phyloP scores from a whole-genome alignment of 108 stramenopile genomes.

The Chaetoceros tenuissimus region DNA sequence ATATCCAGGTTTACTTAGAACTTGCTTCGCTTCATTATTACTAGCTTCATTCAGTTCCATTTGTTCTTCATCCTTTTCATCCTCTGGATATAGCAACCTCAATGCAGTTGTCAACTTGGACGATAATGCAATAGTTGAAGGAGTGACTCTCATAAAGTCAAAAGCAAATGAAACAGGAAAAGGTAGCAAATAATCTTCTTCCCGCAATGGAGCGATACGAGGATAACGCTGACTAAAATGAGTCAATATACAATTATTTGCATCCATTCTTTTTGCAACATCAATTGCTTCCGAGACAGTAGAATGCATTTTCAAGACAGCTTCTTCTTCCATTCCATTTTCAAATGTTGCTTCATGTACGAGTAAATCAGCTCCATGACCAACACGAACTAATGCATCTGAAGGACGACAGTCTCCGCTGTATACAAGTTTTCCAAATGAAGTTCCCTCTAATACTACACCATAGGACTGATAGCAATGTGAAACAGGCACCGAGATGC shows the following conservation, averaged over 20 bases:
- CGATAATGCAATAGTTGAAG: conserved; percentile 28
- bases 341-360: conserved; percentile 99
- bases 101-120: conserved; percentile 57
- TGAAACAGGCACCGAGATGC: conserved; percentile 66
- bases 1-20: neutral
- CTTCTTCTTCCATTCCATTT: conserved; percentile 86
- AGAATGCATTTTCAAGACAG: conserved; percentile 80
- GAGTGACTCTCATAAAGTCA: conserved; percentile 67
- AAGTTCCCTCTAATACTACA: conserved; percentile 59
- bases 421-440: conserved; percentile 82
- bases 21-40: neutral
- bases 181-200: conserved; percentile 1
- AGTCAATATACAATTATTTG: conserved; percentile 71
- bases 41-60: neutral
- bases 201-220: conserved; percentile 59
- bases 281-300: conserved; percentile 88
- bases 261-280: conserved; percentile 74
- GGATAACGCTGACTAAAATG: conserved; percentile 98
- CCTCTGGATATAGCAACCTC: conserved; percentile 59
- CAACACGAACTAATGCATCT: conserved; percentile 48
- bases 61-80: conserved; percentile 13
- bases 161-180: conserved; percentile 56
- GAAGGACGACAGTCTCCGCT: conserved; percentile 96
- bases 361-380: conserved; percentile 64
- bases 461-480: conserved; percentile 88